A percentile compares a stretch with the other conserved stretches of the same genome.
These are phyloP conservation scores for Erigeron canadensis DNA, from an alignment of 129 eudicot genomes.

Conservation along the genomic window DNA sequence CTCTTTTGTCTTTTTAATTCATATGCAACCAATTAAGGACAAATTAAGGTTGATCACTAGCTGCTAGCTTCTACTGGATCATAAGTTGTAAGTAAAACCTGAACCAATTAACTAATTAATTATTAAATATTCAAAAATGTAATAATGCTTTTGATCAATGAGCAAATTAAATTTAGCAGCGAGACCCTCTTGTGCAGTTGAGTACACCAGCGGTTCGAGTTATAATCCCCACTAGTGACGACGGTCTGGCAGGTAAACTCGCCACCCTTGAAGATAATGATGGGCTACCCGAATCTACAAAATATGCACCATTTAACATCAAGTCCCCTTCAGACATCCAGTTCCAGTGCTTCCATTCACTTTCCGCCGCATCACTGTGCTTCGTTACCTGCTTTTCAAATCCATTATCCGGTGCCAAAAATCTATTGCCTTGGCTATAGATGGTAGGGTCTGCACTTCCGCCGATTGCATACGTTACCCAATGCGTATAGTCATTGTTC, in stretches of 20 bases:
- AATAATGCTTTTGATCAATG: too few species aligned
- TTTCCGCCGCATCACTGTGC: conserved; percentile 67
- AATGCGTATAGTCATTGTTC: conserved; percentile 88
- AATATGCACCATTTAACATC: conserved; percentile 83
- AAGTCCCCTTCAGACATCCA: conserved; percentile 93
- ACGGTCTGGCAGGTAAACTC: conserved; percentile 8
- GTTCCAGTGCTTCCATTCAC: conserved; percentile 86
- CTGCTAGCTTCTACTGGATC: neutral
- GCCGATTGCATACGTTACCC: conserved; percentile 98
- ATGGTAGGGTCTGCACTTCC: conserved; percentile 92
- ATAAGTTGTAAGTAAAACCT: conserved; percentile 4
- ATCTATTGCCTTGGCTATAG: conserved; percentile 86
- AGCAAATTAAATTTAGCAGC: too few species aligned
- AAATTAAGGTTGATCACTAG: too few species aligned
- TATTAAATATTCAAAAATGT: too few species aligned
- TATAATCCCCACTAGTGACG: neutral
- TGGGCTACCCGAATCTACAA: conserved; percentile 55
- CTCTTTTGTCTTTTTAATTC: conserved; percentile 11
- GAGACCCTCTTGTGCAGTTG: neutral
- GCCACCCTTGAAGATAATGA: neutral
- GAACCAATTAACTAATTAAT: too few species aligned
- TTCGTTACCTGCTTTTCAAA: conserved; percentile 82
- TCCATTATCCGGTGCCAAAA: conserved; percentile 63
- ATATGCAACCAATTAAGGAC: conserved; percentile 21
- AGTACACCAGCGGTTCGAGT: conserved; percentile 12